Evolutionary conservation across 1,284 basidiomycete genomes (phyloP).

Genomic region (Peniophora sp.): DNA sequence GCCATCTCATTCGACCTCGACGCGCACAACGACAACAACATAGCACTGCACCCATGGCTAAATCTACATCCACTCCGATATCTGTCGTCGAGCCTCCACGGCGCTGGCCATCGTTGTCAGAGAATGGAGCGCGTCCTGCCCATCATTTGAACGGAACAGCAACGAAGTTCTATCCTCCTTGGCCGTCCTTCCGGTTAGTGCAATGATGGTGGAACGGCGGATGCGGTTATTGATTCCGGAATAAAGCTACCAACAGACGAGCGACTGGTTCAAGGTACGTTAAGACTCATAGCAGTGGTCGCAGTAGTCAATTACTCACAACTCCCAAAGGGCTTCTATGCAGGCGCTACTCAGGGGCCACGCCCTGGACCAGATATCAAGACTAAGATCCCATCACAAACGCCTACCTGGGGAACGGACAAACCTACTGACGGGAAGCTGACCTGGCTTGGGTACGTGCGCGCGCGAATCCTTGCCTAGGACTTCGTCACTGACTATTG

Average conservation of each 20-base stretch:
- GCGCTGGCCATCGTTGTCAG: constrained; percentile 6
- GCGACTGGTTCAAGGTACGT: neutral
- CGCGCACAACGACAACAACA: neutral
- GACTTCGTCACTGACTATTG: neutral
- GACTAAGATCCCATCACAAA: constrained; percentile 14
- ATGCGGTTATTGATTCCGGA: no score
- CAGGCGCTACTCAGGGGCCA: neutral
- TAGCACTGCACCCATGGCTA: neutral
- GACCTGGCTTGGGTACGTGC: constrained; percentile 53
- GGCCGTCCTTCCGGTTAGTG: constrained; percentile 23
- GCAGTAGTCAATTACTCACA: no score
- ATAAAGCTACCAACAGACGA: constrained; percentile 5
- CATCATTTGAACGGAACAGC: constrained; percentile 16
- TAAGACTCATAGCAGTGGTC: neutral
- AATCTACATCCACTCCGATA: neutral
- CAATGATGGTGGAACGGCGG: no score
- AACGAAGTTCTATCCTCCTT: constrained; percentile 21
- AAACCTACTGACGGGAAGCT: constrained; percentile 26
- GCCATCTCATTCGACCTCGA: neutral
- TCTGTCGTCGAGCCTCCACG: constrained; percentile 9
- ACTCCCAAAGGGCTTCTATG: neutral
- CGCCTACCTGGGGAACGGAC: constrained; percentile 18
- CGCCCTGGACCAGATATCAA: constrained; percentile 10
- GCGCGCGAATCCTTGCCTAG: neutral
- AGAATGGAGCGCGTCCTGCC: constrained; percentile 12